Conservation (phyloP, 1,284 basidiomycete species). For the Irpex lacteus region DNA sequence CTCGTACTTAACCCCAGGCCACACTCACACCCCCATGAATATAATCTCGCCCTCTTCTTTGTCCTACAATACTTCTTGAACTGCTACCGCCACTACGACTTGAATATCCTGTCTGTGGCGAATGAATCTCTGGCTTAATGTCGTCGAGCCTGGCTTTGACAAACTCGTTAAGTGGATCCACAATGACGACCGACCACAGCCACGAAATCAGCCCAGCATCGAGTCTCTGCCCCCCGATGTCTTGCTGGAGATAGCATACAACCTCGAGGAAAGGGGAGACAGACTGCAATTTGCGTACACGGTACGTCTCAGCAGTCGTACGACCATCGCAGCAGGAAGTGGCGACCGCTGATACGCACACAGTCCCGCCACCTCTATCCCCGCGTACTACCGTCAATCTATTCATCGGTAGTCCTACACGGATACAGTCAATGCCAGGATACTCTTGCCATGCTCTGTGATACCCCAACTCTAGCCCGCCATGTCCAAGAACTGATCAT, state of each 20-base stretch:
- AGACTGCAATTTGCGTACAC: conserved; percentile 55
- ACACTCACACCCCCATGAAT: not conserved
- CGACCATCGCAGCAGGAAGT: not conserved
- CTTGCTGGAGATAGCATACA: conserved; percentile 58
- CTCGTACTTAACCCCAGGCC: not conserved
- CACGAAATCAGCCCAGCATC: conserved; percentile 5
- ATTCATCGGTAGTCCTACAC: conserved; percentile 50
- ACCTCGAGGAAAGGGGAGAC: conserved; percentile 49
- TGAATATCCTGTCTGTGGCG: not conserved
- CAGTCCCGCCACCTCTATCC: conserved; percentile 46
- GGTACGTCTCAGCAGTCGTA: conserved; percentile 34
- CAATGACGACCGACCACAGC: not conserved
- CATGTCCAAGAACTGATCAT: conserved; percentile 60
- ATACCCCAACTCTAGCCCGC: conserved; percentile 52
- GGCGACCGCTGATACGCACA: not conserved
- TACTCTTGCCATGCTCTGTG: conserved; percentile 61
- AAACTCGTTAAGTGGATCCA: not conserved
- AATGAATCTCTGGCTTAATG: not conserved
- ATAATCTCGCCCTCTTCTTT: too few relatives aligned
- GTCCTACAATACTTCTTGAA: not conserved
- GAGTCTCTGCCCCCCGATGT: conserved; percentile 40
- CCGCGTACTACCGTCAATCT: conserved; percentile 55
- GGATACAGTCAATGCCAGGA: conserved; percentile 53
- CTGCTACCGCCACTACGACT: not conserved
- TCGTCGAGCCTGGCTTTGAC: not conserved